Evolutionary conservation across 2,329 filamentous ascomycete species (phyloP).

Genomic region (Sclerotiophoma versabilis): DNA sequence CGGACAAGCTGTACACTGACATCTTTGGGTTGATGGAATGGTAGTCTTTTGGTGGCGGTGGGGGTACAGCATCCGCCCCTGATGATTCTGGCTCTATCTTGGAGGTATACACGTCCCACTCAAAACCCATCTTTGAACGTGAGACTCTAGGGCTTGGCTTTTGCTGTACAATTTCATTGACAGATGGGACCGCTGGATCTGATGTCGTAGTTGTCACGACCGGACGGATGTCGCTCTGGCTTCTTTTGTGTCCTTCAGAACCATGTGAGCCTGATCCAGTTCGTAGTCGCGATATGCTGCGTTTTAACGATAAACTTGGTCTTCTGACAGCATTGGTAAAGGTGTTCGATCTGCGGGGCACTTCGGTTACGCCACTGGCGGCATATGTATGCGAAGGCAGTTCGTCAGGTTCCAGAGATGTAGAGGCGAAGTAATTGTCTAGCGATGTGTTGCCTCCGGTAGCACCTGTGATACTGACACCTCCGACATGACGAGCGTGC

Average conservation of each 20-base stretch:
- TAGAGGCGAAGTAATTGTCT: constrained; percentile 28
- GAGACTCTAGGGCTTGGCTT: not conserved
- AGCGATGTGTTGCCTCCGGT: constrained; percentile 23
- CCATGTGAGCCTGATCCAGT: constrained; percentile 5
- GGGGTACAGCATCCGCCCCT: constrained; percentile 5
- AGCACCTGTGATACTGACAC: constrained; percentile 36
- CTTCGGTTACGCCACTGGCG: constrained; percentile 31
- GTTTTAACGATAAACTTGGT: constrained; percentile 37
- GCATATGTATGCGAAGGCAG: constrained; percentile 37
- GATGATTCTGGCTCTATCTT: not conserved
- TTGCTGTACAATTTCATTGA: not conserved
- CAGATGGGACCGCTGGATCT: not conserved
- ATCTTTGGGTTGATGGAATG: constrained; percentile 1
- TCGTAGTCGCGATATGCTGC: constrained; percentile 34
- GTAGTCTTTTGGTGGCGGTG: constrained; percentile 14
- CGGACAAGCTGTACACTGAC: constrained; percentile 7
- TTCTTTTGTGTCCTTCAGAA: constrained; percentile 7
- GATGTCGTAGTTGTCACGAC: not conserved
- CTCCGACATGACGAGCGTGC: constrained; percentile 43
- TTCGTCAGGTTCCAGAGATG: constrained; percentile 33
- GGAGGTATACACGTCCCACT: not conserved
- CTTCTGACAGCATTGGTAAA: constrained; percentile 32
- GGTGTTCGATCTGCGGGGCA: constrained; percentile 38
- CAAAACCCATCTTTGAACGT: not conserved
- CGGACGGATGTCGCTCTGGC: constrained; percentile 8